A percentile compares a stretch with the other conserved stretches of the same genome.
These are phyloP conservation scores for Acacia concinna DNA, from an alignment of 331 rosid genomes.

Conservation along the genomic window DNA sequence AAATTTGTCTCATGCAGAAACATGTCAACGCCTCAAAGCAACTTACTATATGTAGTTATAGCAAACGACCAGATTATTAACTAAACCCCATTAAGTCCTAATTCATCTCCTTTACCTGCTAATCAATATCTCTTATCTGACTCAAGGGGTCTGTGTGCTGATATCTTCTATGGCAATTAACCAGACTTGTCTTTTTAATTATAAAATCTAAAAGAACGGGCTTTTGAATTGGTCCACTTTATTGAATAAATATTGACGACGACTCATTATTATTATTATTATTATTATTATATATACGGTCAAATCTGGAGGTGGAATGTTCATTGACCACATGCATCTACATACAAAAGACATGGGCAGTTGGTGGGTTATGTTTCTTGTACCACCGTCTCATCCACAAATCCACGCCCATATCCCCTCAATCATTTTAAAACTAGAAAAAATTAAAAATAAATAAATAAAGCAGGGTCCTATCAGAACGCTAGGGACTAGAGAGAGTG, in stretches of 20 bases:
- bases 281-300: no score
- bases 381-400: conserved; percentile 8
- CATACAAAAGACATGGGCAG: not conserved
- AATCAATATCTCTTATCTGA: not conserved
- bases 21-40: conserved; percentile 9
- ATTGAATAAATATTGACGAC: not conserved
- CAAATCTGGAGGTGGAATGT: conserved; percentile 1
- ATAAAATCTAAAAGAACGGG: not conserved
- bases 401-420: conserved; percentile 10
- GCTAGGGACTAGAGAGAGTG: not conserved
- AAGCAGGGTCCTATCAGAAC: not conserved
- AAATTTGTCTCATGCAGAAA: conserved; percentile 22
- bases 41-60: not conserved
- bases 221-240: not conserved
- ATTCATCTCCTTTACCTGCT: not conserved
- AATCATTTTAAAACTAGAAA: not conserved
- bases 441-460: no score
- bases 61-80: not conserved
- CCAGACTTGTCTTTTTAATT: not conserved
- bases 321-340: not conserved
- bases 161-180: not conserved
- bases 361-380: not conserved
- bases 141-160: not conserved
- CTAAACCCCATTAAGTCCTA: not conserved
- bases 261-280: not conserved